These are phyloP conservation scores for Agrocybe praecox DNA, from an alignment of 768 basidiomycete species.

Conservation along the genomic window DNA sequence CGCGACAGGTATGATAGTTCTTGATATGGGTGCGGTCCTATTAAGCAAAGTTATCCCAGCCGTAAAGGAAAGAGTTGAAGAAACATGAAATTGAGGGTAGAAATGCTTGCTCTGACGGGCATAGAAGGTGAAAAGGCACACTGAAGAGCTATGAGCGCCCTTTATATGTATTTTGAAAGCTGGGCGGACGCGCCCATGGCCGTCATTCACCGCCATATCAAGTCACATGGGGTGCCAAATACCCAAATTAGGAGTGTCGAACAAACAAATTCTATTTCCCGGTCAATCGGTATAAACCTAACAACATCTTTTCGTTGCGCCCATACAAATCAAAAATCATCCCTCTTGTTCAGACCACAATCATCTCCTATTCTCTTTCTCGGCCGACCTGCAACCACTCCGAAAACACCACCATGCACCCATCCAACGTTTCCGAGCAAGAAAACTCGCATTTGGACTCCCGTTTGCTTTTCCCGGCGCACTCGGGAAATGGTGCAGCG, in stretches of 20 bases:
- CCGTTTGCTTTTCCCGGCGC: slow-evolving; percentile 24
- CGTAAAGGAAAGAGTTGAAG: not conserved
- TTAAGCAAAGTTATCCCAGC: not conserved
- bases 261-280: slow-evolving; percentile 33
- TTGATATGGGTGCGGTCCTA: not conserved
- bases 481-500: slow-evolving; percentile 22
- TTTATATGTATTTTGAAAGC: slow-evolving; percentile 6
- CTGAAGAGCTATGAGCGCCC: slow-evolving; percentile 3
- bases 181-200: slow-evolving; percentile 8
- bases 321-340: slow-evolving; percentile 24
- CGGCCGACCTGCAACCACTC: not conserved
- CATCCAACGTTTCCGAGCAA: not conserved
- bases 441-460: not conserved
- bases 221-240: slow-evolving; percentile 16
- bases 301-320: slow-evolving; percentile 30
- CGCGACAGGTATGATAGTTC: not conserved
- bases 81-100: not conserved
- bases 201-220: slow-evolving; percentile 13
- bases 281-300: slow-evolving; percentile 39
- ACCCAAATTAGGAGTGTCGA: slow-evolving; percentile 8
- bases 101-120: not conserved
- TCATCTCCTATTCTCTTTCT: slow-evolving; percentile 3
- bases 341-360: slow-evolving; percentile 21
- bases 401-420: no score
- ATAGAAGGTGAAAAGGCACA: not conserved